Evolutionary conservation across 2,329 filamentous ascomycete species (phyloP).

Genomic region (Pseudogymnoascus sp.): DNA sequence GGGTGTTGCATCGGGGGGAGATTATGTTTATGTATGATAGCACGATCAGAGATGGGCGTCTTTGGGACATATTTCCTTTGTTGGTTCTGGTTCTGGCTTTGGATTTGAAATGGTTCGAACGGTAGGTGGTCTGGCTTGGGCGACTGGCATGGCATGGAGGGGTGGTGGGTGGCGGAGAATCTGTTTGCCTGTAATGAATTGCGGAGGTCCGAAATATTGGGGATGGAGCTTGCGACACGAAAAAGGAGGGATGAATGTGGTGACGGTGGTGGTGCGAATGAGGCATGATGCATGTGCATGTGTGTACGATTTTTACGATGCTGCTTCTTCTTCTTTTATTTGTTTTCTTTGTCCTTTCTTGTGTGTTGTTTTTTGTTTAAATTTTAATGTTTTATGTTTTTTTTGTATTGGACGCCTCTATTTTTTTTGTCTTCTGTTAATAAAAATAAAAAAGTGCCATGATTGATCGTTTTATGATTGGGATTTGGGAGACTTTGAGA

Average conservation of each 20-base stretch:
- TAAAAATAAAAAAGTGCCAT: slow-evolving; percentile 1
- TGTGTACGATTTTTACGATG: slow-evolving; percentile 1
- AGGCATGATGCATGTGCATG: slow-evolving; percentile 1
- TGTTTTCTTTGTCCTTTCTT: neutral
- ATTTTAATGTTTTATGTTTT: slow-evolving; percentile 10
- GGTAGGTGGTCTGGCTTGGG: neutral
- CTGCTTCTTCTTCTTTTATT: neutral
- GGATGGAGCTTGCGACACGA: neutral
- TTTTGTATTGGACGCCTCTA: neutral
- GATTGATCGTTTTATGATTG: neutral
- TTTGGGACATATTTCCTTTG: slow-evolving; percentile 6
- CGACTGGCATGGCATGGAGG: neutral
- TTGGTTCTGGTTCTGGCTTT: neutral
- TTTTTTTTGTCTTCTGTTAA: neutral
- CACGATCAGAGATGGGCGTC: neutral
- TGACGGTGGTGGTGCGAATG: neutral
- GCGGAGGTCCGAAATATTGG: neutral
- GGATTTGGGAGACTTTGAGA: neutral
- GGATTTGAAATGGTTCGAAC: neutral
- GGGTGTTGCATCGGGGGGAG: neutral
- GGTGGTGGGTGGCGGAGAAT: neutral
- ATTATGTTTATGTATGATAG: slow-evolving; percentile 6
- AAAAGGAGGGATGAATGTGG: neutral
- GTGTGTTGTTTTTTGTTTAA: slow-evolving; percentile 3
- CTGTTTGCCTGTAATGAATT: neutral